These are phyloP conservation scores for Dothidotthia symphoricarpi DNA, from an alignment of 2,329 filamentous ascomycete genomes.

Conservation along the genomic window DNA sequence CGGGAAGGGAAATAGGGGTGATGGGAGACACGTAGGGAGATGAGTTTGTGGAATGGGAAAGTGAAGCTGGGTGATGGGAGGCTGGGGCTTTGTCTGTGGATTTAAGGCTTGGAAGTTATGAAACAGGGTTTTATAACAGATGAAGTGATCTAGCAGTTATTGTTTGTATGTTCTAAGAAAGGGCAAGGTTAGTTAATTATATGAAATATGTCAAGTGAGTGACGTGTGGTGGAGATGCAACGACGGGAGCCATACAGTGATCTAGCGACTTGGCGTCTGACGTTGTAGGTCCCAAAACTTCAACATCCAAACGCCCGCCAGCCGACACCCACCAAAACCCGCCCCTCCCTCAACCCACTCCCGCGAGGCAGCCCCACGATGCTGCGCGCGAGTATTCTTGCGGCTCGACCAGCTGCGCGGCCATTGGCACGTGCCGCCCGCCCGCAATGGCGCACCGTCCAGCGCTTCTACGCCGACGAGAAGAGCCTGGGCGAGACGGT, in stretches of 20 bases:
- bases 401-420: constrained; percentile 47
- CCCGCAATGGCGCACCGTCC: constrained; percentile 38
- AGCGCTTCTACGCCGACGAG: constrained; percentile 54
- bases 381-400: constrained; percentile 56
- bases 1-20: too few relatives aligned
- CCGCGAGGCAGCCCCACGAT: constrained; percentile 50
- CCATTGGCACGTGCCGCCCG: constrained; percentile 33
- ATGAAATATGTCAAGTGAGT: background rate
- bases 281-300: constrained; percentile 7
- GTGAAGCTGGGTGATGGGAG: too few relatives aligned
- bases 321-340: constrained; percentile 9
- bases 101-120: too few relatives aligned
- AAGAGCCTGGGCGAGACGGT: constrained; percentile 44
- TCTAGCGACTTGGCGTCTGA: constrained; percentile 8
- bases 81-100: too few relatives aligned
- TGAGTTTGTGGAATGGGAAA: too few relatives aligned
- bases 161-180: too few relatives aligned
- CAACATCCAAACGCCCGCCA: too few relatives aligned
- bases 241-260: constrained; percentile 3
- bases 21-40: too few relatives aligned
- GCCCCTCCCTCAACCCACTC: constrained; percentile 19
- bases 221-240: too few relatives aligned
- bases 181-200: too few relatives aligned
- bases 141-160: too few relatives aligned
- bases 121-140: too few relatives aligned